Conservation (phyloP, 2,329 filamentous ascomycete species). For the Macroventuria anomochaeta region DNA sequence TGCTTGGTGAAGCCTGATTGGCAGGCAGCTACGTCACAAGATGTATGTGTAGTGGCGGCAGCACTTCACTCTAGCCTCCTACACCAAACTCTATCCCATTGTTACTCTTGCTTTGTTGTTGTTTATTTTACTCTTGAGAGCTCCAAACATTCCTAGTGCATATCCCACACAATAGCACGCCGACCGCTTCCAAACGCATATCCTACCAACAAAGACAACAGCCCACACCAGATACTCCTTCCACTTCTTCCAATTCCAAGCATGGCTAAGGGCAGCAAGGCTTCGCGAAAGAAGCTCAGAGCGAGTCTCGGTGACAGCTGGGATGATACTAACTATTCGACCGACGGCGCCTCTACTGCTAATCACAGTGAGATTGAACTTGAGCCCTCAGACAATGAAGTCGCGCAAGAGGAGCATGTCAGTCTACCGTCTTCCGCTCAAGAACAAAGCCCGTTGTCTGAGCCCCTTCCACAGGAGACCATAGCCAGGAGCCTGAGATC, state of each 20-base stretch:
- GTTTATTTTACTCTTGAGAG: background rate
- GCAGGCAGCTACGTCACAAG: slow-evolving; percentile 36
- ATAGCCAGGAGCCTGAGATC: slow-evolving; percentile 16
- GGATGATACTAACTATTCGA: slow-evolving; percentile 40
- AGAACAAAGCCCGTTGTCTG: slow-evolving; percentile 11
- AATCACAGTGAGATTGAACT: slow-evolving; percentile 35
- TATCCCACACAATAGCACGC: background rate
- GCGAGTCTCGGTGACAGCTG: slow-evolving; percentile 45
- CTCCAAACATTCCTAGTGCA: background rate
- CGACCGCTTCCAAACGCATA: background rate
- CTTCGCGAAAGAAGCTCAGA: slow-evolving; percentile 25
- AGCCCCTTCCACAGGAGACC: slow-evolving; percentile 13
- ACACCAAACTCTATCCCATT: slow-evolving; percentile 9
- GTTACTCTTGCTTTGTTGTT: background rate
- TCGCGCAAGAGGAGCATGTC: slow-evolving; percentile 18
- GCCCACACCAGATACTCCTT: background rate
- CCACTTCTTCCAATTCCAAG: background rate
- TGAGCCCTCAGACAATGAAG: slow-evolving; percentile 30
- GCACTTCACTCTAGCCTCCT: slow-evolving; percentile 28
- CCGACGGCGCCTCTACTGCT: slow-evolving; percentile 36
- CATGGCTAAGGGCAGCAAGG: slow-evolving; percentile 14
- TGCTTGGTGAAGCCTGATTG: slow-evolving; percentile 30
- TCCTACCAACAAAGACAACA: background rate
- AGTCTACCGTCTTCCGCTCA: slow-evolving; percentile 21
- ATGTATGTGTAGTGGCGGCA: slow-evolving; percentile 28